These are phyloP conservation scores for Ananas comosus DNA, from an alignment of 176 grass and related monocot species.

Conservation along the genomic window DNA sequence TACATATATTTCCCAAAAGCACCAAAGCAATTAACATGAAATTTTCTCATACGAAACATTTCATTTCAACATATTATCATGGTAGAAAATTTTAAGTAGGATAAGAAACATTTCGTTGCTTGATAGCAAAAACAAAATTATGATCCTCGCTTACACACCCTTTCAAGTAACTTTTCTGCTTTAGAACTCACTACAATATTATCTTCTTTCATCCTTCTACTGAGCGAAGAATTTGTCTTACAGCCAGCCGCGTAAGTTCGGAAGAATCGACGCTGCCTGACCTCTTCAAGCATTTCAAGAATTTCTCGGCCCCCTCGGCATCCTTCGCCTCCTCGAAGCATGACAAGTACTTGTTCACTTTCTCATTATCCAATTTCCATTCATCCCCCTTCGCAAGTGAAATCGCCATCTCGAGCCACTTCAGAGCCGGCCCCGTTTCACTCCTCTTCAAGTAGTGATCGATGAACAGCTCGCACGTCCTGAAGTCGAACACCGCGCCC, in stretches of 20 bases:
- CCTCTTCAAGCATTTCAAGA: slow-evolving; percentile 33
- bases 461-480: slow-evolving; percentile 53
- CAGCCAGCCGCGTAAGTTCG: slow-evolving; percentile 32
- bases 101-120: too few species aligned
- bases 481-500: slow-evolving; percentile 29
- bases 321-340: slow-evolving; percentile 61
- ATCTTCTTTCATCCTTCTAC: slow-evolving; percentile 44
- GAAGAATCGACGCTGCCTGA: slow-evolving; percentile 36
- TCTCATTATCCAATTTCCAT: slow-evolving; percentile 43
- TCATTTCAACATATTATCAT: too few species aligned
- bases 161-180: slow-evolving; percentile 38
- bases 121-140: too few species aligned
- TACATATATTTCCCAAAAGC: too few species aligned
- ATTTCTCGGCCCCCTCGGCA: slow-evolving; percentile 28
- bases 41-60: too few species aligned
- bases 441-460: slow-evolving; percentile 39
- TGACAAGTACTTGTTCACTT: slow-evolving; percentile 33
- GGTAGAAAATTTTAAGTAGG: too few species aligned
- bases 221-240: slow-evolving; percentile 22
- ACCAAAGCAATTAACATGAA: too few species aligned
- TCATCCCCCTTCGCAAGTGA: slow-evolving; percentile 32
- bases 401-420: slow-evolving; percentile 44
- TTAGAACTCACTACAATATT: slow-evolving; percentile 38
- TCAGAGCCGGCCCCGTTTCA: slow-evolving; percentile 28
- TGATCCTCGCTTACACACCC: slow-evolving; percentile 15